Conservation (phyloP, 1,284 basidiomycete genomes). For the Austroboletus niveus region DNA sequence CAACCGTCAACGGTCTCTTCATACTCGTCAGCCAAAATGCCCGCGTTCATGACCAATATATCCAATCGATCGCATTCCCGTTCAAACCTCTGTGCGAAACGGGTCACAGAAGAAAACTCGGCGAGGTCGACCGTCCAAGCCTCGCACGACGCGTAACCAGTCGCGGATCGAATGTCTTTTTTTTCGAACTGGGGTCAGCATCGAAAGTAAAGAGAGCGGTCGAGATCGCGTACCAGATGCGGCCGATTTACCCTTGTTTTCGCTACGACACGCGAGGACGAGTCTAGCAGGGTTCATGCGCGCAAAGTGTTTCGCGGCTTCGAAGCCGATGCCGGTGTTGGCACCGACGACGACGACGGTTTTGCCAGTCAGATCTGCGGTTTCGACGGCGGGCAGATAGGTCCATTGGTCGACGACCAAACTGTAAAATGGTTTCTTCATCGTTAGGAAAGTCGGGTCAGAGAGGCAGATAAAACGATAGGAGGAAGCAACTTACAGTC, state of each 20-base stretch:
- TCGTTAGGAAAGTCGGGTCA: no score
- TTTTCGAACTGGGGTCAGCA: no score
- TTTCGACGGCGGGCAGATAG: neutral
- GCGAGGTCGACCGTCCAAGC: constrained; percentile 15
- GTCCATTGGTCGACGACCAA: neutral
- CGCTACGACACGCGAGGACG: constrained; percentile 41
- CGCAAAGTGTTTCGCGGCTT: constrained; percentile 45
- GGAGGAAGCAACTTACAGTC: no score
- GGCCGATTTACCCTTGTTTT: constrained; percentile 37
- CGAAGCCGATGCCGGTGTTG: constrained; percentile 44
- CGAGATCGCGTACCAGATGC: constrained; percentile 13
- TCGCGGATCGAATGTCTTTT: constrained; percentile 1
- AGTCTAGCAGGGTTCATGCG: constrained; percentile 40
- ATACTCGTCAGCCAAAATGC: neutral
- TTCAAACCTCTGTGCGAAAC: constrained; percentile 15
- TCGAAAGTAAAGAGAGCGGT: neutral
- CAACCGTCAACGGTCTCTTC: constrained; percentile 17
- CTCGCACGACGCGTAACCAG: constrained; percentile 11
- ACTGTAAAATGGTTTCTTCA: no score
- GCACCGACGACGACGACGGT: constrained; percentile 37
- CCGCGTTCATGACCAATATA: constrained; percentile 24
- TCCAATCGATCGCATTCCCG: constrained; percentile 14
- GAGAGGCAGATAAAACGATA: no score
- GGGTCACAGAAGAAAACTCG: constrained; percentile 16
- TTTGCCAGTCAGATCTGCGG: constrained; percentile 28